Evolutionary conservation across 148 eudicot genomes (phyloP).

Genomic region (Chenopodium formosanum): DNA sequence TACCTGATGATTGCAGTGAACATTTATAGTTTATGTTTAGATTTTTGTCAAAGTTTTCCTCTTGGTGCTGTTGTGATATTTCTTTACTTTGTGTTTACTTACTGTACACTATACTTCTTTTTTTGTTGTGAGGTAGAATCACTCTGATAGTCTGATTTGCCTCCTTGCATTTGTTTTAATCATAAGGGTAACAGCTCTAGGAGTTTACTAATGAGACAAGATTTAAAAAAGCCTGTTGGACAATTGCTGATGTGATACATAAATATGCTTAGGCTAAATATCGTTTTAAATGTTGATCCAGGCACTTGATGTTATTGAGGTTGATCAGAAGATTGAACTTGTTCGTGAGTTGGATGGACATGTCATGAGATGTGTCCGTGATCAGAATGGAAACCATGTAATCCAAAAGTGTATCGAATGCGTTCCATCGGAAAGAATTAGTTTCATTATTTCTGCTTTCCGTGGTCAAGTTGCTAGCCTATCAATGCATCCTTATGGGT

Average conservation of each 20-base stretch:
- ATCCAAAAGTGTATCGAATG: conserved; percentile 92
- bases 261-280: background rate
- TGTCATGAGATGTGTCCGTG: conserved; percentile 80
- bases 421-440: conserved; percentile 66
- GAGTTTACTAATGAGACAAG: background rate
- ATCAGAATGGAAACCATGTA: conserved; percentile 96
- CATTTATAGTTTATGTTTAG: background rate
- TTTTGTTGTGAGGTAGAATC: background rate
- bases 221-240: background rate
- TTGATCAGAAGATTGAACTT: conserved; percentile 77
- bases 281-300: conserved; percentile 27
- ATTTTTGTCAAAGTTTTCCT: background rate
- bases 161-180: background rate
- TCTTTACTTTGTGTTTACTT: background rate
- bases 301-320: conserved; percentile 91
- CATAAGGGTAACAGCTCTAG: background rate
- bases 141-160: background rate
- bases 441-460: conserved; percentile 73
- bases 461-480: conserved; percentile 68
- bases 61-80: background rate
- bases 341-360: conserved; percentile 88
- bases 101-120: background rate
- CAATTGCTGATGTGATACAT: background rate
- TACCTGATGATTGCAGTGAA: background rate
- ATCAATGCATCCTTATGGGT: conserved; percentile 94